Evolutionary conservation across 2,329 filamentous ascomycete genomes (phyloP).

Genomic region (Bipolaris victoriae): DNA sequence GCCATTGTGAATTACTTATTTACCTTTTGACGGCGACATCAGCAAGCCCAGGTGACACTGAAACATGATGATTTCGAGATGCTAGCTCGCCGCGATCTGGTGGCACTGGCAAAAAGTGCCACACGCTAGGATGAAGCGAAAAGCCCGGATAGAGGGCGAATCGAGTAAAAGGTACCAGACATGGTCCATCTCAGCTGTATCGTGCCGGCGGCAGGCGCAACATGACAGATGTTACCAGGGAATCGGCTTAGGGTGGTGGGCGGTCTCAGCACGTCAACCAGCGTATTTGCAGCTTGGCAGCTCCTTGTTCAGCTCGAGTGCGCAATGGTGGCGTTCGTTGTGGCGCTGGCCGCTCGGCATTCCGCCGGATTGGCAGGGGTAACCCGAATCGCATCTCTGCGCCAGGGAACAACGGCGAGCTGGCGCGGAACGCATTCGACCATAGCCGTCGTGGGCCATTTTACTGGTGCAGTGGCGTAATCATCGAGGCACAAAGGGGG

Average conservation of each 20-base stretch:
- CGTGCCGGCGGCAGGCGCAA: constrained; percentile 41
- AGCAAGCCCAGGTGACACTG: constrained; percentile 9
- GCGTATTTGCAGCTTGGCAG: constrained; percentile 30
- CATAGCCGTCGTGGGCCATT: constrained; percentile 13
- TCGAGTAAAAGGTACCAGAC: constrained; percentile 17
- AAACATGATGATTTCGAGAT: constrained; percentile 8
- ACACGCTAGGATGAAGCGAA: constrained; percentile 25
- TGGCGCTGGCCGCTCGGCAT: constrained; percentile 32
- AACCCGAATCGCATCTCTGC: constrained; percentile 28
- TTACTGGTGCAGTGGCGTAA: constrained; percentile 13
- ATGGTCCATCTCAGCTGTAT: constrained; percentile 45
- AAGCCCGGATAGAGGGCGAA: constrained; percentile 32
- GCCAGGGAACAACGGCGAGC: constrained; percentile 26
- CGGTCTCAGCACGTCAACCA: constrained; percentile 32
- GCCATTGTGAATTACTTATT: constrained; percentile 13
- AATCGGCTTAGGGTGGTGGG: constrained; percentile 32
- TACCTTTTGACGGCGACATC: constrained; percentile 13
- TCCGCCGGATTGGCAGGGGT: constrained; percentile 17
- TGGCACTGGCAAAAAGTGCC: constrained; percentile 13
- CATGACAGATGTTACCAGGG: constrained; percentile 41
- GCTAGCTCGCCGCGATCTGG: constrained; percentile 16
- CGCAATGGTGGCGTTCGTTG: constrained; percentile 38
- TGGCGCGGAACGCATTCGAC: constrained; percentile 19
- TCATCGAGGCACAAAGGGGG: constrained; percentile 7
- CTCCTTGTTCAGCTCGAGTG: constrained; percentile 41